Percentiles rank a stretch among this genome's conserved stretches.
phyloP scores from a whole-genome alignment of 2,329 filamentous ascomycete genomes.

The Thermoascus crustaceus region DNA sequence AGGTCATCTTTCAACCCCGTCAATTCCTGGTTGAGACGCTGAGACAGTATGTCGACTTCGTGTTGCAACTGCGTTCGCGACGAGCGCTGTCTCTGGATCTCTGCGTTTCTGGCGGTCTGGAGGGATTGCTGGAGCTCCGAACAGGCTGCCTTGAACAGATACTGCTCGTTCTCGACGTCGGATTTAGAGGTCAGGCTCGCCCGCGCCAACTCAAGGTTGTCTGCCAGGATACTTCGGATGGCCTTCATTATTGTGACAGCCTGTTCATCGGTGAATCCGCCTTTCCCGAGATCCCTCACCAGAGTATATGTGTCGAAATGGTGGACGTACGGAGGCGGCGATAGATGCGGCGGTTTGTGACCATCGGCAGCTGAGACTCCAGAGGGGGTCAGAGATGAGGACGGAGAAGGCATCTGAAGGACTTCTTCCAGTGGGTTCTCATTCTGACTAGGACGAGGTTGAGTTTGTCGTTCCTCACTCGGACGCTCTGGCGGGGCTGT shows the following conservation, averaged over 20 bases:
- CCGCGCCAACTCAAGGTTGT: conserved; percentile 74
- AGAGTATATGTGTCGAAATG: conserved; percentile 94
- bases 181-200: conserved; percentile 77
- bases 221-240: conserved; percentile 64
- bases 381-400: conserved; percentile 24
- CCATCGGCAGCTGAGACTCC: conserved; percentile 23
- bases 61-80: conserved; percentile 83
- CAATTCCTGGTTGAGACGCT: conserved; percentile 77
- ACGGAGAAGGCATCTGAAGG: conserved; percentile 34
- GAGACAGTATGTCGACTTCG: conserved; percentile 85
- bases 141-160: conserved; percentile 89
- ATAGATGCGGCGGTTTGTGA: conserved; percentile 52
- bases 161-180: conserved; percentile 89
- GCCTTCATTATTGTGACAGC: conserved; percentile 88
- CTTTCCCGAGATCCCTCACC: conserved; percentile 66
- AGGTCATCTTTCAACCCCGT: conserved; percentile 76
- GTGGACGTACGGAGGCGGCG: conserved; percentile 76
- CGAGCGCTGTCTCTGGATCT: conserved; percentile 72
- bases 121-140: conserved; percentile 86
- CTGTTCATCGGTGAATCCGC: conserved; percentile 66
- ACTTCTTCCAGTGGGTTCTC: conserved; percentile 32
- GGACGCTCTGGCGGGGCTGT: conserved; percentile 2
- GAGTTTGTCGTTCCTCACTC: conserved; percentile 1
- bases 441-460: not conserved
- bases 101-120: conserved; percentile 63